phyloP scores from a whole-genome alignment of 495 filamentous ascomycete species.

The Neurospora tetrasperma region DNA sequence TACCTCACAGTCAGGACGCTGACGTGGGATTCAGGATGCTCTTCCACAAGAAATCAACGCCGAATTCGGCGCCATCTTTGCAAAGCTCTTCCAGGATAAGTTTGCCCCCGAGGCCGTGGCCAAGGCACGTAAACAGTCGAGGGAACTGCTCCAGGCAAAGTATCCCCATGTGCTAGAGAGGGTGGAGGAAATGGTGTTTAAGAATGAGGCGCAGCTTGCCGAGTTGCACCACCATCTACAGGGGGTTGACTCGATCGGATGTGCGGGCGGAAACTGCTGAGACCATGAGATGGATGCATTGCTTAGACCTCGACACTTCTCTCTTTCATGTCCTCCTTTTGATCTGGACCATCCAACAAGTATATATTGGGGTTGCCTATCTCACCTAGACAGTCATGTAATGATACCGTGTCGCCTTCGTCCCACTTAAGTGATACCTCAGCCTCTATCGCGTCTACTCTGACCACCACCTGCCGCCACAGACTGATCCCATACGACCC shows the following conservation, averaged over 20 bases:
- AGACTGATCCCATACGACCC: neutral
- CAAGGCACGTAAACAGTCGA: neutral
- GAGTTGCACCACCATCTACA: neutral
- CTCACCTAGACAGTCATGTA: constrained; percentile 18
- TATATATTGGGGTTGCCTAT: neutral
- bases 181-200: neutral
- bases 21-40: neutral
- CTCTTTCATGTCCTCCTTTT: neutral
- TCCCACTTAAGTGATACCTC: constrained; percentile 35
- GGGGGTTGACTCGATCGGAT: neutral
- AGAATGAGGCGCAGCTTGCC: neutral
- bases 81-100: neutral
- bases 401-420: neutral
- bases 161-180: neutral
- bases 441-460: constrained; percentile 22
- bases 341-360: neutral
- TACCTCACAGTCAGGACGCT: neutral
- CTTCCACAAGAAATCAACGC: neutral
- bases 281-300: neutral
- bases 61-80: neutral
- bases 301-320: neutral
- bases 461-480: constrained; percentile 21
- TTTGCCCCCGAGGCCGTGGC: neutral
- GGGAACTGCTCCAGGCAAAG: neutral
- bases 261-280: neutral